Base-by-base conservation (phyloP, 768 basidiomycete genomes). In the Cystobasidiopsis lactophilus region DNA sequence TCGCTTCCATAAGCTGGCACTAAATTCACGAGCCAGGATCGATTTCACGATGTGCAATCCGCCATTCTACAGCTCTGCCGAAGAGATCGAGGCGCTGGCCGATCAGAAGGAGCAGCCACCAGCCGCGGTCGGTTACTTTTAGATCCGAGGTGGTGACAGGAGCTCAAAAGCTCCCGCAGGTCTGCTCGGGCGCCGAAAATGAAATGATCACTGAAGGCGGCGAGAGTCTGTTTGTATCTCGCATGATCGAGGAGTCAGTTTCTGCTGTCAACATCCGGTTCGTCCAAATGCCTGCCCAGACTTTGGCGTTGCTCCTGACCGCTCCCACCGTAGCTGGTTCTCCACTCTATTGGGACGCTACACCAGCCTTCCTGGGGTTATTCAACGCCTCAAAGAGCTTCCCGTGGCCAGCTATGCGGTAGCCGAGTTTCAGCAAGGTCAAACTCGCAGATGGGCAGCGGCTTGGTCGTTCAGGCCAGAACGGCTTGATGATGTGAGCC, bases 21-120 rank as follows among this genome's bases (percentile, higher is more conserved):
- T 33, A 16, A 41, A 11, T 0, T 51, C 44, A 21, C 38, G 39
- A 30, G 27, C 14, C 50, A 77, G 75, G 3, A 76, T 78, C 60
- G 75, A 80, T 53, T 85, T 91, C 58, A 77, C 78, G 0, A 85
- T 96, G 77, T 95, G 89, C 67, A 98, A 96, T 65, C 91, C 91
- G 0, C 91, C 91, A 0, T 98, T 98, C 66, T 96, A 93, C 62
- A 64, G 70, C n/a, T 82, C 77, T 52, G 62, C 65, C 0, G 75
- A 77, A 29, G 91, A 96, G 53, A 73, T 86, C 7, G 57, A 61
- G 0, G 62, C 66, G 2, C 77, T 77, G 1, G 74, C 77, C 0
- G 72, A 72, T 19, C 67, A 68, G 5, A 95, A 96, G 60, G 75
- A 75, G 44, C 64, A 70, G 14, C 69, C 68, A 5, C 81, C 91